phyloP scores from a whole-genome alignment of 1,284 basidiomycete genomes.

The Cutaneotrichosporon cyanovorans region DNA sequence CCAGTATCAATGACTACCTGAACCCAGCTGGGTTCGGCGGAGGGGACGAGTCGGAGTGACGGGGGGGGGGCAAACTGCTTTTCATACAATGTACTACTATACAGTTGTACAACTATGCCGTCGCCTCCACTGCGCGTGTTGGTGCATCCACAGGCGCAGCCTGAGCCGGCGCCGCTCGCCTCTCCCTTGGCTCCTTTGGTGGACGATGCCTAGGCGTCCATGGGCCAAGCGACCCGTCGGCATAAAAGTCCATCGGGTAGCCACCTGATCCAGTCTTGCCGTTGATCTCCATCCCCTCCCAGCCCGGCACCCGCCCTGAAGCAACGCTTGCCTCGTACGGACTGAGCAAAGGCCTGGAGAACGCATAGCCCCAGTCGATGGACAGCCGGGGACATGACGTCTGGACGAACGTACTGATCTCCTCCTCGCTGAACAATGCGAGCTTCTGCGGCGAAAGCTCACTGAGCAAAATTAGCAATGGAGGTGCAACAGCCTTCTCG shows the following conservation, averaged over 20 bases:
- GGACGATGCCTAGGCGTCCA: constrained; percentile 44
- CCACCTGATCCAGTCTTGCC: constrained; percentile 33
- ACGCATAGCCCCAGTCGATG: constrained; percentile 98
- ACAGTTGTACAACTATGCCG: neutral
- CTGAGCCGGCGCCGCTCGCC: neutral
- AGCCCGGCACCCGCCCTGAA: constrained; percentile 58
- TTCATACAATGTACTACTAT: neutral
- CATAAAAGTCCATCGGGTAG: constrained; percentile 98
- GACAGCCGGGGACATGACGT: constrained; percentile 28
- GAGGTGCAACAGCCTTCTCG: constrained; percentile 46
- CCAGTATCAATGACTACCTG: neutral
- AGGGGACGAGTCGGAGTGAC: neutral
- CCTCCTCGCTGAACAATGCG: constrained; percentile 55
- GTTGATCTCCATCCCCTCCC: constrained; percentile 36
- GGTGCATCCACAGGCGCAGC: no score
- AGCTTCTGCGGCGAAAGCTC: constrained; percentile 94
- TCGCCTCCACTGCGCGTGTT: neutral
- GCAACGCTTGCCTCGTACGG: constrained; percentile 92
- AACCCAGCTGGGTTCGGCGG: neutral
- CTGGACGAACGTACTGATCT: constrained; percentile 23
- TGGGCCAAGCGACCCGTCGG: constrained; percentile 44
- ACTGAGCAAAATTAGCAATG: constrained; percentile 74
- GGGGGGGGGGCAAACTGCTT: no score
- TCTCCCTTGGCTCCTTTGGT: constrained; percentile 4
- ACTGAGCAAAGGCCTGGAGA: constrained; percentile 77